Conservation (phyloP, 192 early-diverging fungal species). For the Spizellomyces sp. region DNA sequence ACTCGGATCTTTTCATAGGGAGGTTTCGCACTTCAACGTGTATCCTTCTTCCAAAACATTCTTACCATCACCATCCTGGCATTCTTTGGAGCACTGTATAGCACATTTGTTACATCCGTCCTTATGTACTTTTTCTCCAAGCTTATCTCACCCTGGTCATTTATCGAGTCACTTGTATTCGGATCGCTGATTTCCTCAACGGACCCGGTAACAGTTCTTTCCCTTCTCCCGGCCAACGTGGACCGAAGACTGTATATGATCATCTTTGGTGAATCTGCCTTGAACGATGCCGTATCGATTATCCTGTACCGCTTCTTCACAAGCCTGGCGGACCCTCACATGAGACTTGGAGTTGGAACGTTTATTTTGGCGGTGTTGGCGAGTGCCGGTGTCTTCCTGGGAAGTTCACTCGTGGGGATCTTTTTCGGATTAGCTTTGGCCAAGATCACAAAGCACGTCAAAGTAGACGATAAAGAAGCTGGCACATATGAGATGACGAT, state of each 20-base stretch:
- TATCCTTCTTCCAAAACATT: conserved; percentile 58
- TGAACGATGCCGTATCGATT: conserved; percentile 65
- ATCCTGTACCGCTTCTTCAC: conserved; percentile 67
- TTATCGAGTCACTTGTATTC: conserved; percentile 62
- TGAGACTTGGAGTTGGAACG: conserved; percentile 45
- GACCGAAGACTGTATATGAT: conserved; percentile 62
- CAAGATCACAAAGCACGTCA: conserved; percentile 61
- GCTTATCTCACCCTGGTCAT: conserved; percentile 49
- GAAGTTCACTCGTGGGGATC: conserved; percentile 51
- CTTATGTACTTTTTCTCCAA: conserved; percentile 61
- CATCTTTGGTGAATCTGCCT: conserved; percentile 66
- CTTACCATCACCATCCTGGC: conserved; percentile 55
- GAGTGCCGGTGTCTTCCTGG: conserved; percentile 57
- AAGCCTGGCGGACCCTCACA: conserved; percentile 50
- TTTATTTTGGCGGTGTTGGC: conserved; percentile 52
- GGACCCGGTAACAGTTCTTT: conserved; percentile 63
- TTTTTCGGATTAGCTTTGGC: conserved; percentile 52
- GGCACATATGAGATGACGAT: conserved; percentile 60
- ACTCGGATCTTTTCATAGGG: conserved; percentile 23
- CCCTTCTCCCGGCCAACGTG: conserved; percentile 55
- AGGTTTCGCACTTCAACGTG: conserved; percentile 54
- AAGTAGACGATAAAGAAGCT: conserved; percentile 43
- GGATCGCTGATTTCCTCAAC: conserved; percentile 63
- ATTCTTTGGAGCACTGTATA: conserved; percentile 59
- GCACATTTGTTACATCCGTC: conserved; percentile 56